Evolutionary conservation across 2,329 filamentous ascomycete genomes (phyloP).

Genomic region (Ophiosphaerella herpotricha): DNA sequence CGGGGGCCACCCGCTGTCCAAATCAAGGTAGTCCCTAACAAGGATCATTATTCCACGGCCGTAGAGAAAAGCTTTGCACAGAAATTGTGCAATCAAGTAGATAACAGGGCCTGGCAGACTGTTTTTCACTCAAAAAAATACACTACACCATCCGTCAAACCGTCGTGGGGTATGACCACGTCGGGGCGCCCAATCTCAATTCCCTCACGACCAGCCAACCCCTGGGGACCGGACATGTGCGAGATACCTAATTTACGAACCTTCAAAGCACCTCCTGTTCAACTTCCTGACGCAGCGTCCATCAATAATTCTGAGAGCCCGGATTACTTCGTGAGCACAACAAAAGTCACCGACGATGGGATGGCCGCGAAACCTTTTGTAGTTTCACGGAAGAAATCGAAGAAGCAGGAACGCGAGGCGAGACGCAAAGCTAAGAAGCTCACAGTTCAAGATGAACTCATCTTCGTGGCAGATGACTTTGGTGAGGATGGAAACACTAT

Average conservation of each 20-base stretch:
- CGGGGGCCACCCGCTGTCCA: slow-evolving; percentile 6
- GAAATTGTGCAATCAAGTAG: background rate
- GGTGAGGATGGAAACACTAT: background rate
- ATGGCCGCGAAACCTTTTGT: background rate
- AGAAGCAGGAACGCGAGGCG: slow-evolving; percentile 24
- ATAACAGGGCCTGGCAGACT: slow-evolving; percentile 2
- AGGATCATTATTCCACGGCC: background rate
- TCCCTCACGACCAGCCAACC: background rate
- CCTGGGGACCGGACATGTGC: background rate
- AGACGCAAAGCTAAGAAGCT: slow-evolving; percentile 29
- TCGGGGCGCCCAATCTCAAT: background rate
- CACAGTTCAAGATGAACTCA: background rate
- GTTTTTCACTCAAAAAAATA: slow-evolving; percentile 1
- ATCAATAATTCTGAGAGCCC: background rate
- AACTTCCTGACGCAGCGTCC: background rate
- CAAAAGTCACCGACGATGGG: background rate
- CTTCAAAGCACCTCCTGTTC: slow-evolving; percentile 1
- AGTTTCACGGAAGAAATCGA: slow-evolving; percentile 29
- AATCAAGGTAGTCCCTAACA: slow-evolving; percentile 12
- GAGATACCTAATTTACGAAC: slow-evolving; percentile 1
- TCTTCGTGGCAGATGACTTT: background rate
- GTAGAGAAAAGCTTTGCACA: background rate
- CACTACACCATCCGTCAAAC: slow-evolving; percentile 2
- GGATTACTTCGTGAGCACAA: slow-evolving; percentile 3
- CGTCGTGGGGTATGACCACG: slow-evolving; percentile 4